Percentiles rank a stretch among this genome's conserved stretches.
Conservation (phyloP, 148 eudicot genomes). For the Fagopyrum tataricum region DNA sequence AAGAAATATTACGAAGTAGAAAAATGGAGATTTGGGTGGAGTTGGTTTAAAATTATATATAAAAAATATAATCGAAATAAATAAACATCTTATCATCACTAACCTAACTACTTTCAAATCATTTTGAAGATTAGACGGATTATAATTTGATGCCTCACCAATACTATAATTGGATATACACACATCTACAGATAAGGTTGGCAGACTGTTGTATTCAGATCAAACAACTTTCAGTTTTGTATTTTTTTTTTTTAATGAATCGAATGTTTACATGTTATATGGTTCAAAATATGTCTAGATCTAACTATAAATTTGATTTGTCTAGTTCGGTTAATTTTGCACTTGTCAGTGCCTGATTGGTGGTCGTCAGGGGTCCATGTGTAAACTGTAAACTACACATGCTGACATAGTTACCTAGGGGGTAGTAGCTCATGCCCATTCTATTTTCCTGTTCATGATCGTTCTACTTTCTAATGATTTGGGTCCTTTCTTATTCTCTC, state of each 20-base stretch:
- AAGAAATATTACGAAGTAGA: neutral
- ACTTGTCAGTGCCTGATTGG: neutral
- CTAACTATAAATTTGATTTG: neutral
- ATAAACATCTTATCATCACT: constrained; percentile 5
- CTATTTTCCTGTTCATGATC: neutral
- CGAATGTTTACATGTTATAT: neutral
- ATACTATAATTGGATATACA: constrained; percentile 7
- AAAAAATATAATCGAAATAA: neutral
- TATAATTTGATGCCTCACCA: constrained; percentile 7
- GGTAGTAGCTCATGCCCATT: neutral
- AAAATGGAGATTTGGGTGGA: constrained; percentile 12
- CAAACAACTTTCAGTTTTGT: neutral
- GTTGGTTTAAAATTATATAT: constrained; percentile 10
- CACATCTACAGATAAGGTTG: neutral
- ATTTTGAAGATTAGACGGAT: constrained; percentile 3
- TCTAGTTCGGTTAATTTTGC: neutral
- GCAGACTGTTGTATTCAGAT: neutral
- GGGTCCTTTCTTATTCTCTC: neutral
- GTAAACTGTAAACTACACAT: neutral
- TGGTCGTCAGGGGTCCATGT: neutral
- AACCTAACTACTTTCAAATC: constrained; percentile 8
- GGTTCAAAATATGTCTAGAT: neutral
- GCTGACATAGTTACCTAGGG: neutral
- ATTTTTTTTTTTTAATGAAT: neutral
- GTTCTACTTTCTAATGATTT: neutral